These are phyloP conservation scores for Nakaseomyces bracarensis DNA, from an alignment of 1,139 yeast species.

Conservation along the genomic window DNA sequence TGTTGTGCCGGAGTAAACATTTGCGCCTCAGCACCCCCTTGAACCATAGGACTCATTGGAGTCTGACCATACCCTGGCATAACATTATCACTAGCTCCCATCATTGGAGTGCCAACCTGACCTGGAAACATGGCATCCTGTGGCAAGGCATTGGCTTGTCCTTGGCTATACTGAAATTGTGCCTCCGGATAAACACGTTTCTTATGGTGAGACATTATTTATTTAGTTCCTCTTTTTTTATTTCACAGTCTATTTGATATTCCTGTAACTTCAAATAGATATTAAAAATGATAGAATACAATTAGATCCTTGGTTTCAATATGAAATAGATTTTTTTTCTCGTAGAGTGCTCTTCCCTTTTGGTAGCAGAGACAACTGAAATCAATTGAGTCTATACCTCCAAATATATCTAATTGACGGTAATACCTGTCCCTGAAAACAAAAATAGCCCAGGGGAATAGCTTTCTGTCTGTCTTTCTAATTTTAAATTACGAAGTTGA, in stretches of 20 bases:
- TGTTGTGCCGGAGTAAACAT: slow-evolving; percentile 25
- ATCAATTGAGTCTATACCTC: too few species aligned
- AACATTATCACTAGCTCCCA: slow-evolving; percentile 1
- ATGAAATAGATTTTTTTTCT: too few species aligned
- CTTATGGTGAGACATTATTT: slow-evolving; percentile 33
- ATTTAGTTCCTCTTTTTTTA: neutral
- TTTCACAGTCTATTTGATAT: neutral
- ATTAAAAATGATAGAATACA: neutral
- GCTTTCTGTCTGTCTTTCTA: too few species aligned
- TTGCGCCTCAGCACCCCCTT: neutral
- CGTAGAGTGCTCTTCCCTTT: too few species aligned
- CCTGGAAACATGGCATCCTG: slow-evolving; percentile 11
- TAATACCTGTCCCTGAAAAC: too few species aligned
- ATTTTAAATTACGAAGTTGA: too few species aligned
- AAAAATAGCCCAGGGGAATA: too few species aligned
- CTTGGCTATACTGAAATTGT: slow-evolving; percentile 28
- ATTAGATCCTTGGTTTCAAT: too few species aligned
- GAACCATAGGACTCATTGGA: neutral
- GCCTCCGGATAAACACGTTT: slow-evolving; percentile 38
- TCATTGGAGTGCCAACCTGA: slow-evolving; percentile 1
- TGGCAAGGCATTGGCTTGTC: slow-evolving; percentile 9
- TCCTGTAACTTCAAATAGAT: neutral
- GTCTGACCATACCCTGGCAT: neutral
- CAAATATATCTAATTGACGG: too few species aligned
- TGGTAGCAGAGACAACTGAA: too few species aligned